These are phyloP conservation scores for Lithohypha guttulata DNA, from an alignment of 2,329 filamentous ascomycete species.

Conservation along the genomic window DNA sequence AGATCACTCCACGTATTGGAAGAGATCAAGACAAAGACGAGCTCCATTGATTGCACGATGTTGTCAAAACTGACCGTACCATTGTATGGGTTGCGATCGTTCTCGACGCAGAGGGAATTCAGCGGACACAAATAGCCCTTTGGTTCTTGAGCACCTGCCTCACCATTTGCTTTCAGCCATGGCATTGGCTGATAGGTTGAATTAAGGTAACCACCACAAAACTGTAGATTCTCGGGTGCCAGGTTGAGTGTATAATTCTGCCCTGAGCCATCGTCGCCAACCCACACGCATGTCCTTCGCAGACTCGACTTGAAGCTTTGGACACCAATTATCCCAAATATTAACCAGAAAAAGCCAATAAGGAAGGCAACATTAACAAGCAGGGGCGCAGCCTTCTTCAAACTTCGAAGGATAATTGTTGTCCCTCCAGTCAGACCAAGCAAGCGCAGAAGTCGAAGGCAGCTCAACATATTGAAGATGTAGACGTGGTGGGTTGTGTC, in stretches of 20 bases:
- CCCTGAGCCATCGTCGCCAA: slow-evolving; percentile 44
- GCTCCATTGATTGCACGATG: slow-evolving; percentile 77
- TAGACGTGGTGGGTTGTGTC: slow-evolving; percentile 65
- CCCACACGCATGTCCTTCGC: slow-evolving; percentile 66
- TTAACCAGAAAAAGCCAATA: slow-evolving; percentile 92
- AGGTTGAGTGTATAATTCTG: slow-evolving; percentile 34
- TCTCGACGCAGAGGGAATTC: slow-evolving; percentile 73
- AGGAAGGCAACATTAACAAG: slow-evolving; percentile 89
- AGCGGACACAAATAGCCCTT: slow-evolving; percentile 86
- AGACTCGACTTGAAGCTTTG: slow-evolving; percentile 89
- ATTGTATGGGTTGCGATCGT: slow-evolving; percentile 60
- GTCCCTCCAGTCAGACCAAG: slow-evolving; percentile 87
- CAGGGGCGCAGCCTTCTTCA: slow-evolving; percentile 89
- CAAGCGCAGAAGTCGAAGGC: slow-evolving; percentile 82
- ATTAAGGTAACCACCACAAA: slow-evolving; percentile 75
- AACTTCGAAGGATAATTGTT: slow-evolving; percentile 84
- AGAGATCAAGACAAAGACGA: slow-evolving; percentile 97
- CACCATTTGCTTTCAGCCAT: slow-evolving; percentile 55
- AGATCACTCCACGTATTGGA: slow-evolving; percentile 93
- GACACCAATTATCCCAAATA: slow-evolving; percentile 93
- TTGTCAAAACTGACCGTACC: slow-evolving; percentile 91
- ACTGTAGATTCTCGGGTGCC: slow-evolving; percentile 54
- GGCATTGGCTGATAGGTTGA: slow-evolving; percentile 47
- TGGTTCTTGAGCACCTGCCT: slow-evolving; percentile 40
- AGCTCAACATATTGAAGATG: slow-evolving; percentile 93